Evolutionary conservation across 495 filamentous ascomycete genomes (phyloP), one percentile per base, ranked within the genome.

Genomic region (Halenospora varia): DNA sequence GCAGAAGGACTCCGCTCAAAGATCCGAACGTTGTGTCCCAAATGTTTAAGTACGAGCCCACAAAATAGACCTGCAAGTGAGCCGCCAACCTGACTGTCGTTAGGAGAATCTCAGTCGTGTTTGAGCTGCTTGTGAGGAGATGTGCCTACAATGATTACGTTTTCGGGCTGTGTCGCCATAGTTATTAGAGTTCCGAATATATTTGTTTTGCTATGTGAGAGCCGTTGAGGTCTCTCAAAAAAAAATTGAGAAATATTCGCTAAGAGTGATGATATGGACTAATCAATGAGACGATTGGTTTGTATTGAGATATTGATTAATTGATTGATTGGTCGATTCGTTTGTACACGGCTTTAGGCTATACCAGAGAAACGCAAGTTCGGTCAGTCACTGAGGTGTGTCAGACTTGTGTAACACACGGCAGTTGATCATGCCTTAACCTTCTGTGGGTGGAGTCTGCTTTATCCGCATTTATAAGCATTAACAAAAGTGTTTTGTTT

Each of bases 1-100:
- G 75, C 65, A 1, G 63, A 66, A 0, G 72, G 66, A 42, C 73
- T 77, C 18, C 78, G 73, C 61, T 85, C 80, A 15, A 84, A 73
- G 47, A 85, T 79, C 1, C 70, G 75, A 25, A 77, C 76, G 60
- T 74, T 62, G 64, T 80, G 73, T 13, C 75, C 73, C 8, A 80
- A 73, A 0, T 70, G 65, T 51, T 75, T 75, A 20, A 83, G 67
- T n/a, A 76, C 74, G 19, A 81, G 68, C n/a, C 69, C 79, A 0
- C 68, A 64, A 11, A 77, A 68, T 8, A 79, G 70, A 8, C 76
- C 75, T 2, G 70, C 71, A 8, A 79, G 66, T 10, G 76, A 80
- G n/a, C 76, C 76, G 13, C 76, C 75, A n/a, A 77, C 74, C 74
- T 77, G 45, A 35, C 13, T 35, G 29, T 35, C 29, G 29, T 35